Evolutionary conservation across 2,329 filamentous ascomycete species (phyloP).

Genomic region (Fusarium sp.): DNA sequence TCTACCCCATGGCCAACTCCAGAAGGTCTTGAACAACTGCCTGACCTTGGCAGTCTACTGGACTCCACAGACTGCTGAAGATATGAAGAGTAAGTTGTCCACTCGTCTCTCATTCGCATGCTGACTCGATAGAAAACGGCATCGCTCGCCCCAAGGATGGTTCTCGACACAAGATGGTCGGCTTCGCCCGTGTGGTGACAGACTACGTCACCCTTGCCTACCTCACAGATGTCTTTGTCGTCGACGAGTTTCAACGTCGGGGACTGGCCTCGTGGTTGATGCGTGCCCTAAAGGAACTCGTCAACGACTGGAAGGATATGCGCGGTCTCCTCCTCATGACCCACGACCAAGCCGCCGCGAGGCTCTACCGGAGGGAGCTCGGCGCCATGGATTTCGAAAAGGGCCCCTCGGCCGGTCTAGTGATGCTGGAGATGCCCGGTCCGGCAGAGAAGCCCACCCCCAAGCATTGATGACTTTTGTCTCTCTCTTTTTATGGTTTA

Average conservation of each 20-base stretch:
- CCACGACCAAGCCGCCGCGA: constrained; percentile 50
- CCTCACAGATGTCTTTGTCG: constrained; percentile 73
- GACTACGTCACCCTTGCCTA: constrained; percentile 77
- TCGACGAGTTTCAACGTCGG: constrained; percentile 66
- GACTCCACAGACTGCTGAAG: constrained; percentile 50
- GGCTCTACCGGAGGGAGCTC: constrained; percentile 60
- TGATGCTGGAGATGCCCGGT: constrained; percentile 55
- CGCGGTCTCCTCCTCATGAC: constrained; percentile 68
- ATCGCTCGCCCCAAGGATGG: constrained; percentile 45
- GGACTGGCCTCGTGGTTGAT: constrained; percentile 76
- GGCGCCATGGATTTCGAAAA: constrained; percentile 58
- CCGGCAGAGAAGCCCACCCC: constrained; percentile 49
- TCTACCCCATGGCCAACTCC: constrained; percentile 59
- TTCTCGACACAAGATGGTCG: constrained; percentile 50
- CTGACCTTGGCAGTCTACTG: constrained; percentile 69
- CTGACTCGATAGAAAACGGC: constrained; percentile 45
- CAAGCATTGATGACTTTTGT: constrained; percentile 40
- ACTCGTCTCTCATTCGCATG: background rate
- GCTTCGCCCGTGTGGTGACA: constrained; percentile 69
- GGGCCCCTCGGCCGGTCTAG: constrained; percentile 52
- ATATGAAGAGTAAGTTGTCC: constrained; percentile 50
- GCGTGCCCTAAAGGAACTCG: constrained; percentile 66
- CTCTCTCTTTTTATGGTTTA: constrained; percentile 18
- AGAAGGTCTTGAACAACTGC: constrained; percentile 66
- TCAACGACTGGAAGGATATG: constrained; percentile 67